These are phyloP conservation scores for Mollisiaceae sp. DNA, from an alignment of 2,329 filamentous ascomycete genomes.

Conservation along the genomic window DNA sequence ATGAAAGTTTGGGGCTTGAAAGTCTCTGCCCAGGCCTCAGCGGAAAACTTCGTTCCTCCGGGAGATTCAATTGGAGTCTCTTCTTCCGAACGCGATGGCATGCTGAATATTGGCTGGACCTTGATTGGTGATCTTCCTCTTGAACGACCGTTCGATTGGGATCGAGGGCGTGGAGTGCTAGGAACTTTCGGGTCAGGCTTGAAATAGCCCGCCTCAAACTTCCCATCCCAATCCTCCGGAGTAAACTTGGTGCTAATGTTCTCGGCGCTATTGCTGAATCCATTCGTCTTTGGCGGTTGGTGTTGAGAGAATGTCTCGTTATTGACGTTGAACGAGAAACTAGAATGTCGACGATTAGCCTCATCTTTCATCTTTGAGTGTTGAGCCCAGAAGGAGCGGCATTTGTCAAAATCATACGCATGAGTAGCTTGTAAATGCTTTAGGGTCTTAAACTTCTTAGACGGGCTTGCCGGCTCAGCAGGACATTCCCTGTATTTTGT, in stretches of 20 bases:
- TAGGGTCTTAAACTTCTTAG: slow-evolving; percentile 30
- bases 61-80: slow-evolving; percentile 37
- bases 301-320: slow-evolving; percentile 49
- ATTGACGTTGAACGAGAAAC: slow-evolving; percentile 56
- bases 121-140: slow-evolving; percentile 42
- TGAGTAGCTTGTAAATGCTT: slow-evolving; percentile 27
- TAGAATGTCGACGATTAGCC: slow-evolving; percentile 46
- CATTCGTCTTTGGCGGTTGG: slow-evolving; percentile 44
- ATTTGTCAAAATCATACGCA: slow-evolving; percentile 23
- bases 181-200: slow-evolving; percentile 31
- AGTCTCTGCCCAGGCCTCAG: slow-evolving; percentile 39
- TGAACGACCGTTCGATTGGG: slow-evolving; percentile 37
- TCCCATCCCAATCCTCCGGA: slow-evolving; percentile 51
- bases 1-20: slow-evolving; percentile 43
- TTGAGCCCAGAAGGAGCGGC: slow-evolving; percentile 15
- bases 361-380: slow-evolving; percentile 13
- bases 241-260: slow-evolving; percentile 67
- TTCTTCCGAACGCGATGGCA: slow-evolving; percentile 16
- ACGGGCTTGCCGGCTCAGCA: slow-evolving; percentile 23
- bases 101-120: slow-evolving; percentile 29
- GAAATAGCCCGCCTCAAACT: slow-evolving; percentile 43
- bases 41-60: slow-evolving; percentile 39
- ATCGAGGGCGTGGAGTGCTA: slow-evolving; percentile 27
- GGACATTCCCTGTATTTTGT: slow-evolving; percentile 22
- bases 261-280: slow-evolving; percentile 60